Percentiles rank a stretch among this genome's conserved stretches.
Conservation (phyloP, 257 asterid genomes). For the Striga asiatica region DNA sequence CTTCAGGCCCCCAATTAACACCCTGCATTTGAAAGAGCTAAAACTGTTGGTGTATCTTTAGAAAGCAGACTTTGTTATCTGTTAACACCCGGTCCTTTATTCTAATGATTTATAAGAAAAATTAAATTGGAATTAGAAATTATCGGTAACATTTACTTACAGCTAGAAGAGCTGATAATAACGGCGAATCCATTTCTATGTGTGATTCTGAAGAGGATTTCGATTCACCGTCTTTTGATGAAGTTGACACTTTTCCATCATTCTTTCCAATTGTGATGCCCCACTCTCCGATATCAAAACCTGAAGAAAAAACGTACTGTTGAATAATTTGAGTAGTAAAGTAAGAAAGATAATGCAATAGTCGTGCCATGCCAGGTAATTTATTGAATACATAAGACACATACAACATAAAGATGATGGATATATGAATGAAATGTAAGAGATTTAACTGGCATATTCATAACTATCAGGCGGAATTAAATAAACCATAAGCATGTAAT, state of each 20-base stretch:
- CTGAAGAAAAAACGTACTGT: slow-evolving; percentile 26
- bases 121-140: no score
- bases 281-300: slow-evolving; percentile 70
- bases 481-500: no score
- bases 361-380: no score
- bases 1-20: slow-evolving; percentile 77
- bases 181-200: slow-evolving; percentile 91
- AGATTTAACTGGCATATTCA: no score
- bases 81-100: no score
- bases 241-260: slow-evolving; percentile 27
- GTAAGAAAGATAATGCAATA: neutral
- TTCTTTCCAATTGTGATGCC: slow-evolving; percentile 24
- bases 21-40: slow-evolving; percentile 53
- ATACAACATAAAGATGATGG: neutral
- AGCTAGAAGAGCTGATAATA: slow-evolving; percentile 72
- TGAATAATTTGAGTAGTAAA: neutral
- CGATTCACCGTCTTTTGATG: slow-evolving; percentile 34
- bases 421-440: neutral
- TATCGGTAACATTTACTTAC: no score
- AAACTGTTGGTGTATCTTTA: neutral
- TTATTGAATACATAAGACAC: no score
- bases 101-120: no score
- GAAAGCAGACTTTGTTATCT: no score
- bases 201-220: slow-evolving; percentile 42
- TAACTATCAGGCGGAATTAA: no score